These are phyloP conservation scores for Xylaria flabelliformis DNA, from an alignment of 495 filamentous ascomycete genomes.

Conservation along the genomic window DNA sequence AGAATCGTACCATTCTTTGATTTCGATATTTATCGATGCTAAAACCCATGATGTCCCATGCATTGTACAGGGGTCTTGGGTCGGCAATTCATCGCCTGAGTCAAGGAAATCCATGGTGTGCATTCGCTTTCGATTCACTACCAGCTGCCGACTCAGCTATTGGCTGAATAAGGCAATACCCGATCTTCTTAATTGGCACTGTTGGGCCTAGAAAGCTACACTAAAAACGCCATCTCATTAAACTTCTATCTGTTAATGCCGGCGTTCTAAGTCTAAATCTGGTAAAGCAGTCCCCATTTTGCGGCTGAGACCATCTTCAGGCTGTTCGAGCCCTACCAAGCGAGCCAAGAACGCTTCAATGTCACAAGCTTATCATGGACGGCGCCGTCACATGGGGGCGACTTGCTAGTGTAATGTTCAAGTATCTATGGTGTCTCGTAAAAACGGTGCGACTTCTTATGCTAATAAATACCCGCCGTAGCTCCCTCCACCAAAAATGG, in stretches of 20 bases:
- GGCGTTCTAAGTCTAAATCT: background rate
- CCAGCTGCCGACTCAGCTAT: background rate
- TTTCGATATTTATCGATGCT: background rate
- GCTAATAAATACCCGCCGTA: slow-evolving; percentile 11
- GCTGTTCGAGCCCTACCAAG: background rate
- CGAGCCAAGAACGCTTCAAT: background rate
- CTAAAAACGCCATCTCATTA: slow-evolving; percentile 21
- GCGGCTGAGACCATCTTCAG: slow-evolving; percentile 16
- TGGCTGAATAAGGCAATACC: background rate
- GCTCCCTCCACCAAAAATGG: background rate
- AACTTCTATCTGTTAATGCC: slow-evolving; percentile 1
- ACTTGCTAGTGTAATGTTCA: background rate
- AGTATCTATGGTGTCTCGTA: background rate
- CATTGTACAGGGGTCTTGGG: background rate
- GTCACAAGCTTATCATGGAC: background rate
- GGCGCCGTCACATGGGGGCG: background rate
- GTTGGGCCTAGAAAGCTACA: background rate
- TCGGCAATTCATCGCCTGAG: background rate
- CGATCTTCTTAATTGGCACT: slow-evolving; percentile 14
- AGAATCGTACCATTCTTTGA: background rate
- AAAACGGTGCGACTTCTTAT: background rate
- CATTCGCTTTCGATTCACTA: background rate
- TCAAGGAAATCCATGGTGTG: background rate
- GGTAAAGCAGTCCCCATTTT: background rate
- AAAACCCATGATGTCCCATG: background rate